A percentile compares a stretch with the other conserved stretches of the same genome.
Conservation (phyloP, 495 filamentous ascomycete species). For the Penicillium odoratum region DNA sequence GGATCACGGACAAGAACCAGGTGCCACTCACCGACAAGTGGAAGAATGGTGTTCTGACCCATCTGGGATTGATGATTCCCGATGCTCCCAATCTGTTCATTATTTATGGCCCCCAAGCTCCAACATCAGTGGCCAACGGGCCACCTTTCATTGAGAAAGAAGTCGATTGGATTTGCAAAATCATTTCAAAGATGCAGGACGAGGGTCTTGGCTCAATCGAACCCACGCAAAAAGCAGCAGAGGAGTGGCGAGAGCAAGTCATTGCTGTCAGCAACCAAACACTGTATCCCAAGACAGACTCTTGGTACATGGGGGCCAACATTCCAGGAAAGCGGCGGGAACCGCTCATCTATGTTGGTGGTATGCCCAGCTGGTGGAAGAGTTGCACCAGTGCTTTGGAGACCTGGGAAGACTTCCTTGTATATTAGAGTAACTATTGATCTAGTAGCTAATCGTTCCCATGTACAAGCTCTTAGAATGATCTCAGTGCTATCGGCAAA, state of each 20-base stretch:
- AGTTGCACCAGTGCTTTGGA: constrained; percentile 19
- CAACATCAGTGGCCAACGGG: constrained; percentile 52
- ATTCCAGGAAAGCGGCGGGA: constrained; percentile 46
- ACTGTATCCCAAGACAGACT: constrained; percentile 31
- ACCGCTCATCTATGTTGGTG: constrained; percentile 42
- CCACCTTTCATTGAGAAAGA: constrained; percentile 53
- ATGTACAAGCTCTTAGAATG: too few species aligned
- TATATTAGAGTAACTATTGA: background rate
- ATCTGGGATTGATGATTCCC: constrained; percentile 47
- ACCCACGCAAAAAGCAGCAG: constrained; percentile 34
- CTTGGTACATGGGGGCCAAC: constrained; percentile 47
- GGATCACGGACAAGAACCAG: constrained; percentile 41
- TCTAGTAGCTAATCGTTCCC: too few species aligned
- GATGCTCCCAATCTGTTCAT: constrained; percentile 57
- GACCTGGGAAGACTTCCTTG: constrained; percentile 18
- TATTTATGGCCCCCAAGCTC: constrained; percentile 50
- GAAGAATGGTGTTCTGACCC: constrained; percentile 47
- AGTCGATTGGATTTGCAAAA: constrained; percentile 51
- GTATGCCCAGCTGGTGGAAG: constrained; percentile 33
- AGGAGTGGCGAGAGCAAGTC: constrained; percentile 40
- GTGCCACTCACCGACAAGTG: constrained; percentile 47
- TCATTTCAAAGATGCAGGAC: constrained; percentile 39
- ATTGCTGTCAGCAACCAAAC: constrained; percentile 26
- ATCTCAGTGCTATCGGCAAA: too few species aligned
- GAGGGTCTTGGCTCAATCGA: constrained; percentile 40